These are phyloP conservation scores for Fomitopsis pulvina DNA, from an alignment of 768 basidiomycete genomes.

Conservation along the genomic window DNA sequence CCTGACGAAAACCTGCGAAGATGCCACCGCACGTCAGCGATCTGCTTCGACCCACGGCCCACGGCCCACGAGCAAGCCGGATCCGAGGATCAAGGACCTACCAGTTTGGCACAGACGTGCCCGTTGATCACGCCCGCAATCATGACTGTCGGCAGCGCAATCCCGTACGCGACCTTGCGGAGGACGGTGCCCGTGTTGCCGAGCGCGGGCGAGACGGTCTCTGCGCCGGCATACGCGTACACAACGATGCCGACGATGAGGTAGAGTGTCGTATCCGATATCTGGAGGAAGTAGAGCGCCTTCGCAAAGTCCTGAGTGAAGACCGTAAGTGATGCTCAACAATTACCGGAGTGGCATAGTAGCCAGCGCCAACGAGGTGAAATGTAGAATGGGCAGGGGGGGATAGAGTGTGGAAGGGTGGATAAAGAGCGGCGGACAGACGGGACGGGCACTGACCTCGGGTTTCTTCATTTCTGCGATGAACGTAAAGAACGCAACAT, in stretches of 20 bases:
- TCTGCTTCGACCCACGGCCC: too few species aligned
- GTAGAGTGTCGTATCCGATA: constrained; percentile 24
- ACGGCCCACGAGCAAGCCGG: background rate
- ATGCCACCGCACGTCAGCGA: background rate
- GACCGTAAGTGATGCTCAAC: background rate
- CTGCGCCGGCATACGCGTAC: constrained; percentile 19
- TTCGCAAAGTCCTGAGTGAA: constrained; percentile 21
- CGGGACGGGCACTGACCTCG: constrained; percentile 5
- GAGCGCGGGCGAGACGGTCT: constrained; percentile 23
- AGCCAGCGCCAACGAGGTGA: background rate
- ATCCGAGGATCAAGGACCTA: background rate
- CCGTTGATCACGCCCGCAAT: constrained; percentile 26
- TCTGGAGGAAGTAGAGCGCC: constrained; percentile 22
- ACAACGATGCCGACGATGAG: constrained; percentile 25
- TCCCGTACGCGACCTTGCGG: constrained; percentile 22
- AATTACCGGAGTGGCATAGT: background rate
- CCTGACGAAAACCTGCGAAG: constrained; percentile 15
- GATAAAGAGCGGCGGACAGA: background rate
- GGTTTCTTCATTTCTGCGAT: constrained; percentile 26
- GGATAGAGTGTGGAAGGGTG: background rate
- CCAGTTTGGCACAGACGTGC: constrained; percentile 26
- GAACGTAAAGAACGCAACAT: constrained; percentile 26
- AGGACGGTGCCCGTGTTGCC: constrained; percentile 22
- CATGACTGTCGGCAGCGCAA: constrained; percentile 26
- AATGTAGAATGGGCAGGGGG: background rate